Evolutionary conservation across 345 rosid genomes (phyloP).

Genomic region (Excoecaria cochinchinensis): DNA sequence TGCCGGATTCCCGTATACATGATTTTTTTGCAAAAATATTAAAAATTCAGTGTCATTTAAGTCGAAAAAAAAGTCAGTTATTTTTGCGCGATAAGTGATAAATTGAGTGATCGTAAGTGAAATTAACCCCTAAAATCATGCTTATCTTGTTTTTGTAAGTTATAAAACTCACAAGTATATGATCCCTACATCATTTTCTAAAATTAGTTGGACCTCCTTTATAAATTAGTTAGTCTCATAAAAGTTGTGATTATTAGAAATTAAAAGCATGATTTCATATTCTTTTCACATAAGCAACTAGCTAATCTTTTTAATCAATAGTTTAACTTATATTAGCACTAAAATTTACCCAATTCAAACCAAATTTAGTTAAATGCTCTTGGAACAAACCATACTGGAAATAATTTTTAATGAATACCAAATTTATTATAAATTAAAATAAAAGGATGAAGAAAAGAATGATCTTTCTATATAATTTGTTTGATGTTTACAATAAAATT

Average conservation of each 20-base stretch:
- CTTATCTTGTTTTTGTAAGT: background rate
- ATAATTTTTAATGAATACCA: no score
- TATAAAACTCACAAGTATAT: background rate
- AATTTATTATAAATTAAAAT: background rate
- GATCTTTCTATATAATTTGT: background rate
- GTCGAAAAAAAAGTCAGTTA: no score
- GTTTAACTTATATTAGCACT: constrained; percentile 26
- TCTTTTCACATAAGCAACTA: constrained; percentile 31
- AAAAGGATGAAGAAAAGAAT: constrained; percentile 13
- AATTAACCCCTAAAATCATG: no score
- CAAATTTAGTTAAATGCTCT: constrained; percentile 29
- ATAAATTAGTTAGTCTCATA: constrained; percentile 35
- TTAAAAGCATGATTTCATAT: constrained; percentile 29
- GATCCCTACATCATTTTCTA: background rate
- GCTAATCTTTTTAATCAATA: constrained; percentile 20
- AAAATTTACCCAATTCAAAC: constrained; percentile 44
- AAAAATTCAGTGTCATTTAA: no score
- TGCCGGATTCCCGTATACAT: no score
- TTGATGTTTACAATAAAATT: constrained; percentile 6
- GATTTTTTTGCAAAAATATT: no score
- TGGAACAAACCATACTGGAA: constrained; percentile 7
- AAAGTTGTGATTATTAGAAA: constrained; percentile 34
- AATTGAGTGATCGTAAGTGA: no score
- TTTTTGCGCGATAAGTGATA: no score
- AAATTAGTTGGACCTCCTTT: constrained; percentile 18